Evolutionary conservation across 164 flowering plant genomes (phyloP), one percentile per base, ranked within the genome.

Genomic region (Chimonanthus salicifolius): DNA sequence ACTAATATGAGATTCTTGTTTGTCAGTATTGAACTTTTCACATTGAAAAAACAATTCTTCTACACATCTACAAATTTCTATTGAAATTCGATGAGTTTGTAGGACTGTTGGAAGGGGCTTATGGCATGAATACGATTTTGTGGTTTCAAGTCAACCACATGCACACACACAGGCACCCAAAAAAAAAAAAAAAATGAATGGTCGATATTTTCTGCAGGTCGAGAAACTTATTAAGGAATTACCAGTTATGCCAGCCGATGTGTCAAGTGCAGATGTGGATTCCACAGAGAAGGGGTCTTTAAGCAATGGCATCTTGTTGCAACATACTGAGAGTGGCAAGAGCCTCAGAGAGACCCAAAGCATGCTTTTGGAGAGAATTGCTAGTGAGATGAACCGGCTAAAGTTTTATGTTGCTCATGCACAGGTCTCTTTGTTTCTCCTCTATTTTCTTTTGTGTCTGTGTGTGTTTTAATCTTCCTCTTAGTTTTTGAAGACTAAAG

Each of bases 311-410:
- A 67, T 77, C 50, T 74, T 85, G 11, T 73, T 77, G 20, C 94
- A 85, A 66, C 86, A 83, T 62, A 78, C 77, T 47, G 98, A 93
- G 77, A 90, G 83, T 80, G 98, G 88, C 69, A 85, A 87, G 50
- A 89, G 74, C 80, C 69, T 89, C 11, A 86, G 99, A 79, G 99
- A 94, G 76, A 94, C 98, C 46, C 98, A 94, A 81, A 96, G 99
- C 84, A 90, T 92, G 91, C 88, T 94, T 70, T 79, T 96, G 85
- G 99, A 96, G 81, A 87, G 99, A 78, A 92, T 94, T 80, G 92
- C 99, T 7, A 96, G 97, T 85, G 99, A 96, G 83, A 96, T 96
- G 98, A 96, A 96, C 78, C 83, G 98, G 80, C 83, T 96, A 43
- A 94, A 90, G 85, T 96, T 96, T 82, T 91, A 96, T 77, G 82